phyloP scores from a whole-genome alignment of 2,329 filamentous ascomycete species.

The Alternaria burnsii region DNA sequence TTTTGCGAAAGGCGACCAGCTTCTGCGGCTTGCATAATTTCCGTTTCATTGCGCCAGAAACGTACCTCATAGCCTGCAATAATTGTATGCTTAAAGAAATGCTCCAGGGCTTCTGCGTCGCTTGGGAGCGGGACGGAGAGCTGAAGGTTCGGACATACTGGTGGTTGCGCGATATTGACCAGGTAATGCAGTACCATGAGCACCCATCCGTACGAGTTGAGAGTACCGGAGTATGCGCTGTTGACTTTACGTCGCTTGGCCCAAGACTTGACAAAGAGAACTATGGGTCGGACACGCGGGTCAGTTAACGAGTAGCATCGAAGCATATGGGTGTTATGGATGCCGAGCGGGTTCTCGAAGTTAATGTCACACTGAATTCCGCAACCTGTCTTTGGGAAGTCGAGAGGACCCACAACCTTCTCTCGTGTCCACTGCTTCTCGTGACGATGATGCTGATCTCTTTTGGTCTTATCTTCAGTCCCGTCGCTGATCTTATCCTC shows the following conservation, averaged over 20 bases:
- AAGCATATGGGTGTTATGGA: constrained; percentile 84
- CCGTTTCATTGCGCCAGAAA: constrained; percentile 79
- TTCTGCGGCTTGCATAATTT: constrained; percentile 69
- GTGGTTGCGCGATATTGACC: constrained; percentile 80
- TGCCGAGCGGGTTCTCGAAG: constrained; percentile 82
- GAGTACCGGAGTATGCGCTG: constrained; percentile 82
- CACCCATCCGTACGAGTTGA: constrained; percentile 91
- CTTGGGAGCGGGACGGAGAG: constrained; percentile 51
- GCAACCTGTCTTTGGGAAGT: constrained; percentile 78
- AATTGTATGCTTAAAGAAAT: constrained; percentile 52
- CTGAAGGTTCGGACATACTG: constrained; percentile 86
- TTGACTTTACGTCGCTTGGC: constrained; percentile 87
- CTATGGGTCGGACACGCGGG: constrained; percentile 76
- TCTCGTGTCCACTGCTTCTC: constrained; percentile 56
- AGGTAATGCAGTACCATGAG: constrained; percentile 93
- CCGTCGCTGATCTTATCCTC: constrained; percentile 14
- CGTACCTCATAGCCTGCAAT: constrained; percentile 74
- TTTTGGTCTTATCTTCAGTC: constrained; percentile 7
- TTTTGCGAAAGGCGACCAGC: constrained; percentile 72
- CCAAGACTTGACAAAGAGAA: constrained; percentile 91
- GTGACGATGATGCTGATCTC: constrained; percentile 30
- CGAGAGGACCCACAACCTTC: constrained; percentile 63
- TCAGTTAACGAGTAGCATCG: constrained; percentile 85
- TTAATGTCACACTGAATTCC: constrained; percentile 95
- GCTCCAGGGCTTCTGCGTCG: constrained; percentile 35